Evolutionary conservation across 352 stramenopile species (phyloP).

Genomic region (Globisporangium recalcitrans): DNA sequence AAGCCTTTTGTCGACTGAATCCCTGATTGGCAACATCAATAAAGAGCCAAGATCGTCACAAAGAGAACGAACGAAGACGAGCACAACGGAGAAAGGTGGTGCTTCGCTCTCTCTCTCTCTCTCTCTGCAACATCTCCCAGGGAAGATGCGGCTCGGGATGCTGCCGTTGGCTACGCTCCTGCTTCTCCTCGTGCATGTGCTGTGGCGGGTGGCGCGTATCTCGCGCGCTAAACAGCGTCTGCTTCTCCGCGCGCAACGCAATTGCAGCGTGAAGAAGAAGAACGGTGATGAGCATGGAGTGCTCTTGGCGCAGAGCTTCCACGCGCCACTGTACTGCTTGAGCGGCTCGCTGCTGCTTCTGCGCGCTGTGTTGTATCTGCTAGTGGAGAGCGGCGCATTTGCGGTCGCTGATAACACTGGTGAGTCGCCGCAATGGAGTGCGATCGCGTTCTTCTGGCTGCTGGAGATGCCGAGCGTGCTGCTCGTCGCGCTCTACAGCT

Average conservation of each 20-base stretch:
- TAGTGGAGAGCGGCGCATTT: constrained; percentile 5
- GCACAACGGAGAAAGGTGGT: neutral
- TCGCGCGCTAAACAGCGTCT: neutral
- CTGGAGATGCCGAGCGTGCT: constrained; percentile 29
- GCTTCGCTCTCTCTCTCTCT: neutral
- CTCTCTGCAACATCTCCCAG: too few species aligned
- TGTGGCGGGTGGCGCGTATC: neutral
- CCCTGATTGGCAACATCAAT: neutral
- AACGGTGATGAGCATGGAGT: neutral
- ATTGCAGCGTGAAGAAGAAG: neutral
- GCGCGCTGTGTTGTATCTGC: constrained; percentile 19
- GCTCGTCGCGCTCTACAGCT: constrained; percentile 21
- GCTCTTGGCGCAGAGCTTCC: constrained; percentile 24
- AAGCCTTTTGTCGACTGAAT: neutral
- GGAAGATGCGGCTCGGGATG: neutral
- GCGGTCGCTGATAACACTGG: neutral
- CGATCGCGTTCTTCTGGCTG: constrained; percentile 25
- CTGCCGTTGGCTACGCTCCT: constrained; percentile 1
- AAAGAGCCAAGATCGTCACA: neutral
- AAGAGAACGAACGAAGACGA: too few species aligned
- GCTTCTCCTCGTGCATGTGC: neutral
- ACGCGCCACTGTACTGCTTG: constrained; percentile 23
- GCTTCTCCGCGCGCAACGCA: neutral
- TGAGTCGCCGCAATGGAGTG: neutral
- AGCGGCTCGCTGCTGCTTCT: constrained; percentile 22